Conservation (phyloP, 2,329 filamentous ascomycete genomes). For the Periglandula ipomoeae region DNA sequence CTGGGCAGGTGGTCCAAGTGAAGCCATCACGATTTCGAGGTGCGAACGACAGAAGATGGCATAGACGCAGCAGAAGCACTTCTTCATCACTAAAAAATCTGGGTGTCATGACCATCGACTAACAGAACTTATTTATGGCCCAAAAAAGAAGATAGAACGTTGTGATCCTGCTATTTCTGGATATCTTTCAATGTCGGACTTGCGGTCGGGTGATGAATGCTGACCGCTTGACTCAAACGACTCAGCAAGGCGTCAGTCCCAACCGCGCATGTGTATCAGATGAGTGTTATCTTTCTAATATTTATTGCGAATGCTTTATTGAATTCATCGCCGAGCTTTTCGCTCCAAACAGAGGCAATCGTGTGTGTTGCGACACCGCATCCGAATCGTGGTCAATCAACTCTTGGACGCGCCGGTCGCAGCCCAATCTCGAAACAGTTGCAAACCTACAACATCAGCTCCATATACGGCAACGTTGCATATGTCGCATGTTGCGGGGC, state of each 20-base stretch:
- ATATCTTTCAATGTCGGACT: too few relatives aligned
- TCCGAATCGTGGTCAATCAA: not conserved
- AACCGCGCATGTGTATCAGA: too few relatives aligned
- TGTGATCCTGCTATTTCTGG: too few relatives aligned
- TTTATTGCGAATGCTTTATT: too few relatives aligned
- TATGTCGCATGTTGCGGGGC: not conserved
- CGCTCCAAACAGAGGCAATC: not conserved
- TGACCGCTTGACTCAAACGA: too few relatives aligned
- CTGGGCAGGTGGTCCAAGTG: not conserved
- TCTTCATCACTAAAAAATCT: too few relatives aligned
- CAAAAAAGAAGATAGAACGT: too few relatives aligned
- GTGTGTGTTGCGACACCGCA: not conserved
- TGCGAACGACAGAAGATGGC: not conserved
- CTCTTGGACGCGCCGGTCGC: not conserved
- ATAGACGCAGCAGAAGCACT: not conserved
- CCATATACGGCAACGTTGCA: not conserved
- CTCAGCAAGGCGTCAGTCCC: too few relatives aligned
- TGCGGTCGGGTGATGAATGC: too few relatives aligned
- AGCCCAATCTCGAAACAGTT: not conserved
- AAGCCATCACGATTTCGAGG: constrained; percentile 5
- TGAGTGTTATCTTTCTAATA: too few relatives aligned
- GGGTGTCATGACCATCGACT: too few relatives aligned
- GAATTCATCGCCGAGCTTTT: not conserved
- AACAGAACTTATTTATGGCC: too few relatives aligned
- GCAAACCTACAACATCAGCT: not conserved